Evolutionary conservation across 1,284 basidiomycete genomes (phyloP).

Genomic region (Ustanciosporium gigantosporum): DNA sequence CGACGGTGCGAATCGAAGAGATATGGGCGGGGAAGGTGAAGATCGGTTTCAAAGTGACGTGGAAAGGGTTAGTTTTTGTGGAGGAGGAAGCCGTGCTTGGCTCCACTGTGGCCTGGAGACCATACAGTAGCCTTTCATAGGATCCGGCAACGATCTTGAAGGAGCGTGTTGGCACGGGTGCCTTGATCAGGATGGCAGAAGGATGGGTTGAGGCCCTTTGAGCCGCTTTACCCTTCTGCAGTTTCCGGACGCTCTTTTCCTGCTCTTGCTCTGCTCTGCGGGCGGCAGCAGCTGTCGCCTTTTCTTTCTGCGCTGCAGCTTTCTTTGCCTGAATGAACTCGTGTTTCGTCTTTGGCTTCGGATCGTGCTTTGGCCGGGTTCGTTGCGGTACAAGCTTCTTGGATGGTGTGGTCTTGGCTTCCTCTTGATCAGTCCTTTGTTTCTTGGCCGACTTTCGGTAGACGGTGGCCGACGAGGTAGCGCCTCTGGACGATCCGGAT

Average conservation of each 20-base stretch:
- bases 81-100: constrained; percentile 32
- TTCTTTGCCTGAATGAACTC: constrained; percentile 48
- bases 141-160: constrained; percentile 88
- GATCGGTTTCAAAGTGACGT: constrained; percentile 68
- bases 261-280: constrained; percentile 18
- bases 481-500: background rate
- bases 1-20: constrained; percentile 83
- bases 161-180: constrained; percentile 20
- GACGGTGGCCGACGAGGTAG: constrained; percentile 22
- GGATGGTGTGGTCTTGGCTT: constrained; percentile 8
- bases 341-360: constrained; percentile 48
- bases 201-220: constrained; percentile 2
- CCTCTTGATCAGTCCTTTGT: constrained; percentile 26
- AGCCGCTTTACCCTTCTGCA: constrained; percentile 18
- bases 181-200: constrained; percentile 25
- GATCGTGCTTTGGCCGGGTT: constrained; percentile 33
- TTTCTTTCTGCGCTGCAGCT: constrained; percentile 27
- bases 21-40: constrained; percentile 97
- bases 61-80: constrained; percentile 28
- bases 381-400: constrained; percentile 26
- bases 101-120: constrained; percentile 73
- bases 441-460: constrained; percentile 47
- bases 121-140: constrained; percentile 94
- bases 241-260: constrained; percentile 13
- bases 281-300: constrained; percentile 11